Conservation (phyloP, 176 grass and related monocot genomes). For the Alloteropsis semialata region DNA sequence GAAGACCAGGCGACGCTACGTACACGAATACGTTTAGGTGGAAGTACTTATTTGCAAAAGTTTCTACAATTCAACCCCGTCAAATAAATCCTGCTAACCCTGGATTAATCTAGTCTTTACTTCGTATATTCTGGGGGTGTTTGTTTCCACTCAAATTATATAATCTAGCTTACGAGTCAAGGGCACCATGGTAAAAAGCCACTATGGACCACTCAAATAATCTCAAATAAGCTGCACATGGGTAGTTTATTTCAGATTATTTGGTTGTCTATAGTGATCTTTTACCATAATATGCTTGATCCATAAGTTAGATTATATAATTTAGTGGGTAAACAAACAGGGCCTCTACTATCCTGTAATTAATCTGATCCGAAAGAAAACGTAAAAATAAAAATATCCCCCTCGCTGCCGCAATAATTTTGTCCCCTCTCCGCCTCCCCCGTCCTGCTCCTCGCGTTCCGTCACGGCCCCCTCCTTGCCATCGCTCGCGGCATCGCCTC, state of each 20-base stretch:
- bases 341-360: slow-evolving; percentile 6
- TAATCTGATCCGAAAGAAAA: slow-evolving; percentile 5
- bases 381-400: neutral
- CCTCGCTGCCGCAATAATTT: slow-evolving; percentile 8
- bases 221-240: too few species aligned
- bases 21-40: neutral
- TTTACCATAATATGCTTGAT: too few species aligned
- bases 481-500: slow-evolving; percentile 29
- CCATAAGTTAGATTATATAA: too few species aligned
- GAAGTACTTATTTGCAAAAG: neutral
- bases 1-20: rapidly evolving
- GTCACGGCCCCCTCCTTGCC: neutral
- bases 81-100: slow-evolving; percentile 15
- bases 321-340: too few species aligned
- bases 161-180: too few species aligned
- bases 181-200: too few species aligned
- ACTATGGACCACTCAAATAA: too few species aligned
- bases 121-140: too few species aligned
- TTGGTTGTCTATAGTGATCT: too few species aligned
- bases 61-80: neutral
- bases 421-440: neutral
- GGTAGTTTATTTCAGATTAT: too few species aligned
- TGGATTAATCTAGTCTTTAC: slow-evolving; percentile 7
- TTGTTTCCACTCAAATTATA: too few species aligned
- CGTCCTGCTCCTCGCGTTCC: neutral